phyloP scores from a whole-genome alignment of 2,329 filamentous ascomycete genomes.

The Ophiostoma angusticollis region DNA sequence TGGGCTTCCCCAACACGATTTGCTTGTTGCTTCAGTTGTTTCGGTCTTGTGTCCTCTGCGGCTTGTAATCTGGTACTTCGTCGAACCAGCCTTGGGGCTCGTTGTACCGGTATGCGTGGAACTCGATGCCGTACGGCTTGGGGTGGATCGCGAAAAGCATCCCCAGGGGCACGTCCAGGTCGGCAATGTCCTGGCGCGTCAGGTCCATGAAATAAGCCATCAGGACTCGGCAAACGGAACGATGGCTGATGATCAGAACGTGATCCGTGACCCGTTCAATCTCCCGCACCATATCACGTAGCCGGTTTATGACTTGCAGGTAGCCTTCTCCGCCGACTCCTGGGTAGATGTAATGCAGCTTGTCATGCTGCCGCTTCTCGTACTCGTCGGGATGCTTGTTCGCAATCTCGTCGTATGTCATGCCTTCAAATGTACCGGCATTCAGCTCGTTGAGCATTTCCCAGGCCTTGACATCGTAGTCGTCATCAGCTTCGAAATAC shows the following conservation, averaged over 20 bases:
- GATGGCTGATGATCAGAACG: conserved; percentile 81
- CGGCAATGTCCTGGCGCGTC: conserved; percentile 79
- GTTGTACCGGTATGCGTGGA: conserved; percentile 90
- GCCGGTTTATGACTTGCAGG: conserved; percentile 88
- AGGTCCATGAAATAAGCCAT: conserved; percentile 95
- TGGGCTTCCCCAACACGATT: too few species aligned
- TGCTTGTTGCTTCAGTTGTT: conserved; percentile 21
- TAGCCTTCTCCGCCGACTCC: conserved; percentile 94
- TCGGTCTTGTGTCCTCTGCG: conserved; percentile 43
- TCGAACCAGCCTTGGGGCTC: conserved; percentile 67
- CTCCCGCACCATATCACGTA: conserved; percentile 91
- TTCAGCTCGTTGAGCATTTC: conserved; percentile 96
- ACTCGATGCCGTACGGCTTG: conserved; percentile 94
- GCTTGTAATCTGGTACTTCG: conserved; percentile 70
- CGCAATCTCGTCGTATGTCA: conserved; percentile 87
- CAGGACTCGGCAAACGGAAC: conserved; percentile 80
- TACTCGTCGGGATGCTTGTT: conserved; percentile 72
- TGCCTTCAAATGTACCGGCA: conserved; percentile 80
- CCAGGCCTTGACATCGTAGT: conserved; percentile 95
- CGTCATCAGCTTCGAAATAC: conserved; percentile 80
- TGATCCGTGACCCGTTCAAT: conserved; percentile 96
- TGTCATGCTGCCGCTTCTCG: conserved; percentile 64
- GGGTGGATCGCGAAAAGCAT: conserved; percentile 93
- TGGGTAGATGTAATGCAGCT: conserved; percentile 92
- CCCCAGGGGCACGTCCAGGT: conserved; percentile 85